Base-by-base conservation (phyloP, 805 yeast genomes). In the Candida ortonii region DNA sequence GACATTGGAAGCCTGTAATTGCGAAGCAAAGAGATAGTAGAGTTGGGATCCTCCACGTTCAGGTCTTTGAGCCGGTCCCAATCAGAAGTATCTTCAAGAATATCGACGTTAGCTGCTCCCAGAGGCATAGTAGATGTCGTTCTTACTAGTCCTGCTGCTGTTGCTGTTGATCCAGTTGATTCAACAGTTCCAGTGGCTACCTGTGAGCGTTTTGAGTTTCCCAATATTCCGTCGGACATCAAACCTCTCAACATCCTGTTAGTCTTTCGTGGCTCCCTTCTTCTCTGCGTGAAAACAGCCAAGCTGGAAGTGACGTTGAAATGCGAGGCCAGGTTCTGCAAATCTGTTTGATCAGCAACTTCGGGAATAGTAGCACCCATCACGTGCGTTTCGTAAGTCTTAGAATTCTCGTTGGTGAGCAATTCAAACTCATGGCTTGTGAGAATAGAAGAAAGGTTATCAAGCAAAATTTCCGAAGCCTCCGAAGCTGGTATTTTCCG, bases 361-460 rank as follows among this genome's bases (percentile, higher is more conserved):
- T 38, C 34, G 27, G 41, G 28, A 19, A 42, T 46, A 11, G 38
- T 47, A 49, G 37, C 52, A 38, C 41, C 50, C 28, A 42, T 16
- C 21, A 59, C 53, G 25, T 39, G 43, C 7, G 43, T 42, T 16
- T 49, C 52, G 39, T 50, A 58, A 1, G 44, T 27, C 20, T 45
- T 49, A 9, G 62, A 56, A 25, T 47, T 47, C 1, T 48, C 41
- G 16, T 48, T 49, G 3, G 65, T 57, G 6, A 61, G 44, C 9
- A 47, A 23, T 8, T 30, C 35, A 36, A 67, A 64, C 30, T 67
- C 70, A 7, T 52, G 52, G 7, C 46, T 38, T 4, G 64, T 47
- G 3, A 57, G 19, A 7, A 65, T 41, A 4, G 65, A 59, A 0
- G 62, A 46, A 27, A 53, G 42, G 2, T 62, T 62, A 33, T 60